Evolutionary conservation across 1,139 yeast genomes (phyloP), one percentile per base, ranked within the genome.

Genomic region (Hyphopichia buzzinii): DNA sequence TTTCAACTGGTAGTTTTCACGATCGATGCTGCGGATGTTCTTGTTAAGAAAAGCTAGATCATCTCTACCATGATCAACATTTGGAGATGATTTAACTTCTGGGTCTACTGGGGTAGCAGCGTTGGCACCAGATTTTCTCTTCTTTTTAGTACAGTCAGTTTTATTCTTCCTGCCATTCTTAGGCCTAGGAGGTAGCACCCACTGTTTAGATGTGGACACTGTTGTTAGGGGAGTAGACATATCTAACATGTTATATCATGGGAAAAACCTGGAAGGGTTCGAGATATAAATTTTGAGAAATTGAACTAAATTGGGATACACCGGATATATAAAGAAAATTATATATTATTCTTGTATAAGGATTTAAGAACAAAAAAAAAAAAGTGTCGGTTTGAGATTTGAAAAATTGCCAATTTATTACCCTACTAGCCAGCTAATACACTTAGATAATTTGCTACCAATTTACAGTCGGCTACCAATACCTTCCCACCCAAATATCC

Each of bases 1-100:
- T 40, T 71, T 71, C 38, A 71, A 59, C 19, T 56, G 57, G 33
- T 49, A 43, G 44, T 71, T 71, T 47, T 71, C 77, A 16, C 49
- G 41, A 28, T 63, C 67, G 13, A 69, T 54, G 15, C 49, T 37
- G 15, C 54, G 46, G 34, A 69, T 63, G 42, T 57, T 57, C 23
- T 53, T 42, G 14, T 34, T 43, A 19, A 49, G 38, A 5, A 31
- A 32, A 3, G 30, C 14, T 7, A 28, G 14, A 10, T 38, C 44
- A 13, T 26, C 32, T 13, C 30, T 35, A 1, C 28, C 30, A 6
- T 6, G 8, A 19, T 6, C 23, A 10, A 6, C 23, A 6, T 6
- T 10, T 10, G 23, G 13, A 11, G 13, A n/a, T 5, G 8, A 5
- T 8, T n/a, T 25, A 11, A 4, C 11, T 17, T 16, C 11, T 8